Conservation (phyloP, 2,329 filamentous ascomycete genomes). For the Cryphonectria naterciae region DNA sequence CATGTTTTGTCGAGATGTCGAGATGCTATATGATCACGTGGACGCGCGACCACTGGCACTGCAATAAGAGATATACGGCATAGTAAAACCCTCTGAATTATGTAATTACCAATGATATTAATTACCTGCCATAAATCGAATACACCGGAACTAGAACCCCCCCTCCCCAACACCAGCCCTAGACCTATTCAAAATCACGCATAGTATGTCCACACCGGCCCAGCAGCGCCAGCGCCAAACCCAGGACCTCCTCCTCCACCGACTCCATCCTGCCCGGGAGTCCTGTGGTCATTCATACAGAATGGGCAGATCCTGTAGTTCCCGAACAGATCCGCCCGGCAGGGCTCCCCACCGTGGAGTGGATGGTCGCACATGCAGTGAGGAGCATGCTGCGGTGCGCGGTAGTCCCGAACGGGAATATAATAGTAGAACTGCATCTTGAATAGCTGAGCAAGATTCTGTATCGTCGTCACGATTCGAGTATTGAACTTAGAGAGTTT, state of each 20-base stretch:
- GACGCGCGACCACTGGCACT: too few species aligned
- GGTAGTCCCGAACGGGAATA: neutral
- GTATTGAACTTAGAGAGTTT: neutral
- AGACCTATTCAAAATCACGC: neutral
- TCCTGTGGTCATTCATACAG: neutral
- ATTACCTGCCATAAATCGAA: neutral
- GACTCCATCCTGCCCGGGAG: neutral
- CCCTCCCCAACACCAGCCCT: neutral
- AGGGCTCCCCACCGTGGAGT: neutral
- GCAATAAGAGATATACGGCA: too few species aligned
- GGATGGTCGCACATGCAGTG: slow-evolving; percentile 1
- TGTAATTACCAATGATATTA: neutral
- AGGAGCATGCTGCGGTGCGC: neutral
- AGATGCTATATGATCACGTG: neutral
- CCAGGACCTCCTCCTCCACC: neutral
- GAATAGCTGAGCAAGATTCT: neutral
- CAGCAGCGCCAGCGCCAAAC: neutral
- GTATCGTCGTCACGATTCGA: neutral
- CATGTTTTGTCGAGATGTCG: neutral
- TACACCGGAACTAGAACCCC: neutral
- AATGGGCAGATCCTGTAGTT: neutral
- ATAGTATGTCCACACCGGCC: neutral
- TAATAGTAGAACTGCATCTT: neutral
- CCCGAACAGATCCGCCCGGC: neutral
- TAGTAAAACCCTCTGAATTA: neutral